Base-by-base conservation (phyloP, 108 stramenopile species). In the Epithemia pelagica region DNA sequence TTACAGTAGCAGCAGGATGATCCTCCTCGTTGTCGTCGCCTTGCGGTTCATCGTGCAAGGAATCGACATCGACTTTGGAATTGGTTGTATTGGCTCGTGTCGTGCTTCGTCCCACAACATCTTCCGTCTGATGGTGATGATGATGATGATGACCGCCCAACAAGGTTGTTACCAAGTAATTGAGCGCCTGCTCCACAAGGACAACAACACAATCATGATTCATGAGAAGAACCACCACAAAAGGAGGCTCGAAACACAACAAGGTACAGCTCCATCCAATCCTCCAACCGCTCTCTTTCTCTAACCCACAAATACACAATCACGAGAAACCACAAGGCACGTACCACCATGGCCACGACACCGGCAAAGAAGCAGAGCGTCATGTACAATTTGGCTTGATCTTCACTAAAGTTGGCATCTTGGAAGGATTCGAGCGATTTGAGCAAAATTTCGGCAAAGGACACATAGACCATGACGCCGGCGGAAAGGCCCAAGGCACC, bases 381-480 rank as follows among this genome's bases (percentile, higher is more conserved):
- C 7, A 81, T 68, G 64, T 74, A 86, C 2, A 79, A 37, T 52
- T 81, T 80, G 15, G 83, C 81, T 2, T 70, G 54, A 8, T 71
- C 64, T 2, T 77, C 78, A 18, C 66, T 65, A 21, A 62, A 7
- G 24, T 80, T 80, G 0, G 70, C 56, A 57, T 70, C 69, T 24
- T 22, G 28, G 58, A 92, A 91, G 0, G 60, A 76, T 0, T 28
- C 37, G 22, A 54, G 28, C 0, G 87, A 64, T 70, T 95, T 92
- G 8, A 58, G 52, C 57, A 95, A 89, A 57, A 97, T 93, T 52
- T 95, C 94, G 23, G 87, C 78, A 58, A 97, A 84, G 27, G 81
- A 81, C 7, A 97, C 88, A 73, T 95, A 95, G 10, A 84, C 74
- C 96, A 97, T 97, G 54, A 97, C 93, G 24, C 88, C 88, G 21